Evolutionary conservation across 768 basidiomycete genomes (phyloP), one percentile per base, ranked within the genome.

Genomic region (Cystofilobasidium capitatum): DNA sequence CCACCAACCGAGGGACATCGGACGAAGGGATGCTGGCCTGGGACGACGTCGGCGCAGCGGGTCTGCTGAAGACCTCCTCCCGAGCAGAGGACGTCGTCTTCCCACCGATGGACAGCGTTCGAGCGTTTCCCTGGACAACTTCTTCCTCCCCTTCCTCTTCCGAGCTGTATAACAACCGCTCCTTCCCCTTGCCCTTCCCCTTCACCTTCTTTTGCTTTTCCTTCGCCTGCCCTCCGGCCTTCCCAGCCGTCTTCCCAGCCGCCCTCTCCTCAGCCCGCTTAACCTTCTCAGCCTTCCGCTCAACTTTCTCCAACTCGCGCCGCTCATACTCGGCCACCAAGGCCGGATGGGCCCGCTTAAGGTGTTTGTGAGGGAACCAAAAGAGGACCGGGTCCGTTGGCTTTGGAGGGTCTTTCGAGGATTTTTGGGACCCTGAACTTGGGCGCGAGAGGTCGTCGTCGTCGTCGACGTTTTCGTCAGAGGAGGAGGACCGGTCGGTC

Each of bases 131-230:
- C 24, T 51, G 12, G 49, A 29, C 8, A 5, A 4, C 24, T 9
- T n/a, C 49, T 6, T 8, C 17, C 8, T 20, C 49, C 24, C 14
- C 29, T 16, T 10, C 10, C 14, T 33, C 29, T 26, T 55, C 29
- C 14, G 47, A 49, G 51, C 31, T 33, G 17, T 51, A 47, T 55
- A 26, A 2, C 29, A n/a, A 14, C 5, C 51, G 51, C 63, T n/a
- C 51, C 36, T 51, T 64, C 26, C 20, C 62, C 45, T 64, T 55
- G 9, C 62, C 62, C 26, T 64, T 64, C 24, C 37, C 49, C 36
- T 36, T 55, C 5, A 24, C 36, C 31, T 37, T 22, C 17, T 22
- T 39, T 16, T 39, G 35, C 16, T 20, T 35, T 26, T 17, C 16
- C 63, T 64, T 40, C 39, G 20, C 20, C n/a, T 40, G 35, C 51